phyloP scores from a whole-genome alignment of 2,329 filamentous ascomycete species.

The Pseudopyrenochaeta lycopersici region DNA sequence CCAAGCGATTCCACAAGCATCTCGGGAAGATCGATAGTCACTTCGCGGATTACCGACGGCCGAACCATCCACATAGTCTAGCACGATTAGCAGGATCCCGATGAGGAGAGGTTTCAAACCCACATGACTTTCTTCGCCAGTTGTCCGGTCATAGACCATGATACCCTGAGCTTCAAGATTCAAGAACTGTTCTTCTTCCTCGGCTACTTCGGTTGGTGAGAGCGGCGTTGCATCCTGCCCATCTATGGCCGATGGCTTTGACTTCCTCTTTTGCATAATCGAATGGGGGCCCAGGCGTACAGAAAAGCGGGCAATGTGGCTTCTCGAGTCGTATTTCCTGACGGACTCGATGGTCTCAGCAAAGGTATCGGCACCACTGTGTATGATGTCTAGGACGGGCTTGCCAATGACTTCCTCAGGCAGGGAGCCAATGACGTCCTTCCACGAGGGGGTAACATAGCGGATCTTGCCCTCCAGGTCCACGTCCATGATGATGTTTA shows the following conservation, averaged over 20 bases:
- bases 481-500: conserved; percentile 95
- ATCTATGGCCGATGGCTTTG: conserved; percentile 31
- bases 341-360: conserved; percentile 85
- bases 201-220: conserved; percentile 34
- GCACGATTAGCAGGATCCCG: conserved; percentile 30
- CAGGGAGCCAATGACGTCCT: conserved; percentile 85
- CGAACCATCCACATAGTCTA: conserved; percentile 99
- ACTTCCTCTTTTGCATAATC: conserved; percentile 42
- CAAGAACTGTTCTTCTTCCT: conserved; percentile 64
- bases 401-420: conserved; percentile 77
- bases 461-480: conserved; percentile 88
- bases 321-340: conserved; percentile 86
- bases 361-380: conserved; percentile 83
- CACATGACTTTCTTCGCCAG: conserved; percentile 90
- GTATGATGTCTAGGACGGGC: conserved; percentile 80
- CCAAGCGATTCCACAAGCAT: conserved; percentile 92
- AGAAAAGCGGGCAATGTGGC: conserved; percentile 71
- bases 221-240: conserved; percentile 41
- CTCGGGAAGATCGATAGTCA: conserved; percentile 92
- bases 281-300: conserved; percentile 48
- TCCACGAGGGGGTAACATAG: conserved; percentile 97
- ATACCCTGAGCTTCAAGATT: conserved; percentile 96
- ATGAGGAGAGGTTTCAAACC: conserved; percentile 50
- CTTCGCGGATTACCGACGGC: conserved; percentile 87
- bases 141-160: conserved; percentile 92